Conservation (phyloP, 352 stramenopile genomes). For the Hyaloperonospora arabidopsidis region DNA sequence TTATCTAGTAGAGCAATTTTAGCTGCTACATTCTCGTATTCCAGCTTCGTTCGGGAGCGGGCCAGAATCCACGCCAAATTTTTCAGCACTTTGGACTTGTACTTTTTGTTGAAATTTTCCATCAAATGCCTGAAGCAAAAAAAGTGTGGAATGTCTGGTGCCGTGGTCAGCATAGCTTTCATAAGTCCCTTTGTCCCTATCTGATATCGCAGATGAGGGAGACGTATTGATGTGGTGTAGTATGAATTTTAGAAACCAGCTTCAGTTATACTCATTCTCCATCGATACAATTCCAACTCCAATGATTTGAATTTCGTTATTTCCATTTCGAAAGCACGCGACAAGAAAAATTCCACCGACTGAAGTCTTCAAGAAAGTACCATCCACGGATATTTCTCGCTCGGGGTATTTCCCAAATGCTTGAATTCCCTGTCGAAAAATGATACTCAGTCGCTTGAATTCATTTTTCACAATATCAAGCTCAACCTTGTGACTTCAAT, state of each 20-base stretch:
- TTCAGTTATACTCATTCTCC: too few species aligned
- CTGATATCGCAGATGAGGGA: too few species aligned
- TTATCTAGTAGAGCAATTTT: too few species aligned
- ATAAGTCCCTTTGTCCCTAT: background rate
- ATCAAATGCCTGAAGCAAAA: background rate
- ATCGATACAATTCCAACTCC: background rate
- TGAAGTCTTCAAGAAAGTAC: too few species aligned
- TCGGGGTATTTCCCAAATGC: background rate
- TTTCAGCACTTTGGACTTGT: constrained; percentile 1
- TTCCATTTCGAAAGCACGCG: too few species aligned
- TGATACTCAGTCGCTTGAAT: too few species aligned
- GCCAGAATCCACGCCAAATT: background rate
- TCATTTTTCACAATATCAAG: too few species aligned
- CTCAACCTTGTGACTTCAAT: too few species aligned
- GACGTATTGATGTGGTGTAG: too few species aligned
- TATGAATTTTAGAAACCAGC: too few species aligned
- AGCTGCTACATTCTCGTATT: background rate
- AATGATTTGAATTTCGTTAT: background rate
- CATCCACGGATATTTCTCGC: background rate
- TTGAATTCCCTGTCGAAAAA: background rate
- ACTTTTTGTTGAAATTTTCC: constrained; percentile 1
- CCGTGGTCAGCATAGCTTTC: background rate
- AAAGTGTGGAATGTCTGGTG: background rate
- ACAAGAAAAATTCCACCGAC: too few species aligned
- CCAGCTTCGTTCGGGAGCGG: background rate